These are phyloP conservation scores for Mortierella sp. DNA, from an alignment of 371 early-diverging fungal genomes.

Conservation along the genomic window DNA sequence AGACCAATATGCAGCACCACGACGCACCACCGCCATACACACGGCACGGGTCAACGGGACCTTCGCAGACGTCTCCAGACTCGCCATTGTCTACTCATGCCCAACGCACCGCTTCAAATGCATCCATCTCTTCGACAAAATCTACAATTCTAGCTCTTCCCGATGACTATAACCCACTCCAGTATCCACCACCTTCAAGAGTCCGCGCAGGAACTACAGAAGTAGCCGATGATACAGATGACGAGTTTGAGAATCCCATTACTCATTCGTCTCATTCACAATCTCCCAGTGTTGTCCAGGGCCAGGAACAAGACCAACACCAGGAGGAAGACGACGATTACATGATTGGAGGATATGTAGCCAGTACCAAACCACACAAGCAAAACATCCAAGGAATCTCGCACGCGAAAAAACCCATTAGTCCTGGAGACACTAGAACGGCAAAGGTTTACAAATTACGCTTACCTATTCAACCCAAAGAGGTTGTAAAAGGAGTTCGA, in stretches of 20 bases:
- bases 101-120: slow-evolving; percentile 22
- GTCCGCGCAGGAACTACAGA: slow-evolving; percentile 37
- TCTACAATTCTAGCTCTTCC: slow-evolving; percentile 25
- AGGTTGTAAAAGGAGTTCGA: slow-evolving; percentile 58
- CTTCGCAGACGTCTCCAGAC: slow-evolving; percentile 17
- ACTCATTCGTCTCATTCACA: not conserved
- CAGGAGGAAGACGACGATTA: slow-evolving; percentile 4
- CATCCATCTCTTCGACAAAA: slow-evolving; percentile 33
- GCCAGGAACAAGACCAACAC: slow-evolving; percentile 5
- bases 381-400: slow-evolving; percentile 41
- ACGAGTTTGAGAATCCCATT: slow-evolving; percentile 5
- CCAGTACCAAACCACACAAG: slow-evolving; percentile 6
- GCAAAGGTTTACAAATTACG: slow-evolving; percentile 29
- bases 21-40: slow-evolving; percentile 38
- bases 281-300: not conserved
- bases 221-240: slow-evolving; percentile 1
- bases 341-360: slow-evolving; percentile 21
- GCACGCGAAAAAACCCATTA: slow-evolving; percentile 1
- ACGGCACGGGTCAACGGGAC: not conserved
- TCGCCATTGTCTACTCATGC: slow-evolving; percentile 20
- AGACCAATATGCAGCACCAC: slow-evolving; percentile 7
- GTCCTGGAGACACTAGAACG: not conserved
- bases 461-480: slow-evolving; percentile 53
- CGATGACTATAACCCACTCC: slow-evolving; percentile 53
- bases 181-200: slow-evolving; percentile 54